Conservation (phyloP, 805 yeast species). For the Ogataea pini region DNA sequence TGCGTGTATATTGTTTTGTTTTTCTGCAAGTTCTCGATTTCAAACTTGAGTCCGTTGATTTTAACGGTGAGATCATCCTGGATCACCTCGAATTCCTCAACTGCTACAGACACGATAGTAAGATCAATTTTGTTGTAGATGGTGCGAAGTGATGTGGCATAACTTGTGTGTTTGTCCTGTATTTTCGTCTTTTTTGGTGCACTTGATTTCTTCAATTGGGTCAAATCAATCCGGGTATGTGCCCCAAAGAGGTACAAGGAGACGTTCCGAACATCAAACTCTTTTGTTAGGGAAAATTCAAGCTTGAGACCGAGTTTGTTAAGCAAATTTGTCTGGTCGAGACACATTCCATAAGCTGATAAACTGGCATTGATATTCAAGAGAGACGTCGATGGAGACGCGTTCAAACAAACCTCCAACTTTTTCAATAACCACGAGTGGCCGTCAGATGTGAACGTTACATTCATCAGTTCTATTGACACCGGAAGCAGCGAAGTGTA, state of each 20-base stretch:
- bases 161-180: too few species aligned
- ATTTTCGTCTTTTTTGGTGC: too few species aligned
- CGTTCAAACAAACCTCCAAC: not conserved
- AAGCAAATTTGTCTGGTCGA: not conserved
- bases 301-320: constrained; percentile 2
- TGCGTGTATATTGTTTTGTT: constrained; percentile 4
- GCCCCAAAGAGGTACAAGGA: constrained; percentile 5
- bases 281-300: not conserved
- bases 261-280: not conserved
- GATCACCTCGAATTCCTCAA: constrained; percentile 11
- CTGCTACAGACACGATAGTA: constrained; percentile 5
- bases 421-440: not conserved
- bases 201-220: not conserved
- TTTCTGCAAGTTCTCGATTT: constrained; percentile 10
- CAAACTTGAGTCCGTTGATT: constrained; percentile 15
- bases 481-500: not conserved
- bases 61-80: not conserved
- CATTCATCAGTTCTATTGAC: not conserved
- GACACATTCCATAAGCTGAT: not conserved
- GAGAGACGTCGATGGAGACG: not conserved
- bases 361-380: not conserved
- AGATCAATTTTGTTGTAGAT: constrained; percentile 1
- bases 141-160: not conserved
- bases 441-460: not conserved
- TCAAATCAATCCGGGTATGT: constrained; percentile 7